These are phyloP conservation scores for Wickerhamiella nectarea DNA, from an alignment of 805 yeast species.

Conservation along the genomic window DNA sequence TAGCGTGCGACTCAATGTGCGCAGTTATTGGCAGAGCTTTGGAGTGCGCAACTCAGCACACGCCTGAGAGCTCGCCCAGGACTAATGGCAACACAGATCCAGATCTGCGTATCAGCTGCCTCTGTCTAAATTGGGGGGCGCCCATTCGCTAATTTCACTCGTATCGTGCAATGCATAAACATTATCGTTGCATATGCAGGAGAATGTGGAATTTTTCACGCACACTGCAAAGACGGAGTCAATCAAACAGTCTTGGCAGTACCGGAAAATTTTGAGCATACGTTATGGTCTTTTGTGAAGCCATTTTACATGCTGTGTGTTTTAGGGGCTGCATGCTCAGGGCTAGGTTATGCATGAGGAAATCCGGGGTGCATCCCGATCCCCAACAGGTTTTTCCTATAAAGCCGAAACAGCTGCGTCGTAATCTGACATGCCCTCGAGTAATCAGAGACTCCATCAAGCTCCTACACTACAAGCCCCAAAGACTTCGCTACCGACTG, in stretches of 20 bases:
- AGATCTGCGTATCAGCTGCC: too few relatives aligned
- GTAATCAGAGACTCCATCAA: conserved; percentile 3
- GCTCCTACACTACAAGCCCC: conserved; percentile 7
- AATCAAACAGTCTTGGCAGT: too few relatives aligned
- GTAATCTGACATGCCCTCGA: conserved; percentile 4
- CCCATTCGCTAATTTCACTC: not conserved
- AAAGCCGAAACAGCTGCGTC: not conserved
- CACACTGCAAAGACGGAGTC: too few relatives aligned
- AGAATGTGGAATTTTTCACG: not conserved
- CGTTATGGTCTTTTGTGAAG: too few relatives aligned
- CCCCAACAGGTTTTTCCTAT: conserved; percentile 7
- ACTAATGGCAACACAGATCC: too few relatives aligned
- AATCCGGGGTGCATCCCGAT: conserved; percentile 1
- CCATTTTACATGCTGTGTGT: too few relatives aligned
- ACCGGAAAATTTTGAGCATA: too few relatives aligned
- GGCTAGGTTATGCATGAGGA: conserved; percentile 6
- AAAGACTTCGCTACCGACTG: conserved; percentile 9
- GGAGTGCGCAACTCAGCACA: too few relatives aligned
- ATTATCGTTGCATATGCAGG: conserved; percentile 6
- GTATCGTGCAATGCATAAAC: not conserved
- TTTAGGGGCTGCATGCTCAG: not conserved
- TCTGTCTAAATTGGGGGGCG: too few relatives aligned
- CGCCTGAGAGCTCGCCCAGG: too few relatives aligned
- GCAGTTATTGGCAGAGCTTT: too few relatives aligned
- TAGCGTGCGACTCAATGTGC: too few relatives aligned